Conservation (phyloP, 805 yeast genomes). For the Blastobotrys parvus region DNA sequence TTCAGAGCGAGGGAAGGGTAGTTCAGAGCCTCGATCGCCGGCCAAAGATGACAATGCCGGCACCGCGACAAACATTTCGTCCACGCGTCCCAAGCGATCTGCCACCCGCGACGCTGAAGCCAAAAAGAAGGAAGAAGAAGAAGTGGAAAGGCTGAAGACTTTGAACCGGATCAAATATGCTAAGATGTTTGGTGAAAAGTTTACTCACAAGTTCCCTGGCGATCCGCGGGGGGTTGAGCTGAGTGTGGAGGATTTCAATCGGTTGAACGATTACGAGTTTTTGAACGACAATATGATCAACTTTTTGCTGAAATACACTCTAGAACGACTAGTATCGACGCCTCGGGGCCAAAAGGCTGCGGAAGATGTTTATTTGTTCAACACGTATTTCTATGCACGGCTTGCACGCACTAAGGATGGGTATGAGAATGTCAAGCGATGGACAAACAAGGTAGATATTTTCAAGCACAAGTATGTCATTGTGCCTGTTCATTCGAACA, state of each 20-base stretch:
- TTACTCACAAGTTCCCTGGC: constrained; percentile 29
- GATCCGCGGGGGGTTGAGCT: constrained; percentile 51
- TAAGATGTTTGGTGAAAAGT: not conserved
- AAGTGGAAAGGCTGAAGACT: not conserved
- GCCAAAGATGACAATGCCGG: no score
- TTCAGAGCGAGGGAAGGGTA: no score
- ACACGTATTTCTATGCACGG: constrained; percentile 76
- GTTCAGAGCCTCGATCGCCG: no score
- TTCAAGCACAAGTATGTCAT: constrained; percentile 52
- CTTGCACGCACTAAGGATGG: constrained; percentile 32
- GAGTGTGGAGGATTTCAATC: constrained; percentile 62
- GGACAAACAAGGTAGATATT: constrained; percentile 68
- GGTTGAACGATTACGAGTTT: constrained; percentile 77
- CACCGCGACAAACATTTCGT: no score
- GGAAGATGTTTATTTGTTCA: constrained; percentile 45
- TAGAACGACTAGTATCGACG: constrained; percentile 12
- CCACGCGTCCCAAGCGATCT: not conserved
- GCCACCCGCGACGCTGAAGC: not conserved
- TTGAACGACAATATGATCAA: constrained; percentile 84
- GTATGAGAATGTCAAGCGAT: constrained; percentile 59
- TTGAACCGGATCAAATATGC: not conserved
- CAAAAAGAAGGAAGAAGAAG: not conserved
- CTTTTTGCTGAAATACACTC: constrained; percentile 49
- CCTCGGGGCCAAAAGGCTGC: constrained; percentile 19
- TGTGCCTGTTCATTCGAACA: constrained; percentile 71